Conservation (phyloP, 805 yeast species). For the Spathaspora boniae region DNA sequence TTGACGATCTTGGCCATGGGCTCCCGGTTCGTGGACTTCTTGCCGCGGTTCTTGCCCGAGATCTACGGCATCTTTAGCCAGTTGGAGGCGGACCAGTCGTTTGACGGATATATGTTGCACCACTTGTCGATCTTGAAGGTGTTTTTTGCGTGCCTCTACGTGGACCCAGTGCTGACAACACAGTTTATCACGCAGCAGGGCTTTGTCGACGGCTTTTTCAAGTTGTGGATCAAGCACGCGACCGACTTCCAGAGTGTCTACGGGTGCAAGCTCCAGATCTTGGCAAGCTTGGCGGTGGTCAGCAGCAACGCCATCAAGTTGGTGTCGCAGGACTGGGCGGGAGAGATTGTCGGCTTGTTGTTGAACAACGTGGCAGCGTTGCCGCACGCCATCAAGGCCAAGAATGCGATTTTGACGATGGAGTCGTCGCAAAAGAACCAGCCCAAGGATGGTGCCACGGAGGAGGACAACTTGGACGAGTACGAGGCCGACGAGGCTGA, state of each 20-base stretch:
- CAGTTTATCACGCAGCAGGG: slow-evolving; percentile 36
- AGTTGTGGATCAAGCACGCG: slow-evolving; percentile 47
- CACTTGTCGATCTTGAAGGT: slow-evolving; percentile 41
- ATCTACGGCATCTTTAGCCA: slow-evolving; percentile 32
- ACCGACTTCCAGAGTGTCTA: slow-evolving; percentile 50
- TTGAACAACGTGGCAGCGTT: slow-evolving; percentile 40
- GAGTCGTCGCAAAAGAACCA: slow-evolving; percentile 33
- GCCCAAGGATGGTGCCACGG: slow-evolving; percentile 17
- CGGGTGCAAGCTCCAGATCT: slow-evolving; percentile 51
- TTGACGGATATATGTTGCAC: slow-evolving; percentile 44
- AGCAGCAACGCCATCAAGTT: slow-evolving; percentile 24
- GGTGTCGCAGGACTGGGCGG: slow-evolving; percentile 32
- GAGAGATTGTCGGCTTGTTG: slow-evolving; percentile 38
- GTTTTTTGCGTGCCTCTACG: slow-evolving; percentile 37
- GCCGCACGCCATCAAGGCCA: slow-evolving; percentile 48
- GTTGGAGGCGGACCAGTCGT: slow-evolving; percentile 35
- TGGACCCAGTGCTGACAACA: slow-evolving; percentile 35
- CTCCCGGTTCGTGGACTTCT: slow-evolving; percentile 26
- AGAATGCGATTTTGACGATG: slow-evolving; percentile 40
- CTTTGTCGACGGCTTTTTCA: slow-evolving; percentile 35
- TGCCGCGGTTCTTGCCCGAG: slow-evolving; percentile 31
- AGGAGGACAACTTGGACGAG: slow-evolving; percentile 29
- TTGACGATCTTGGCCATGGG: slow-evolving; percentile 30
- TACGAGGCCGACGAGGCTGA: slow-evolving; percentile 66
- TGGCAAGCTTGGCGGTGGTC: slow-evolving; percentile 42